phyloP scores from a whole-genome alignment of 371 early-diverging fungal genomes.

The Gilbertella persicaria region DNA sequence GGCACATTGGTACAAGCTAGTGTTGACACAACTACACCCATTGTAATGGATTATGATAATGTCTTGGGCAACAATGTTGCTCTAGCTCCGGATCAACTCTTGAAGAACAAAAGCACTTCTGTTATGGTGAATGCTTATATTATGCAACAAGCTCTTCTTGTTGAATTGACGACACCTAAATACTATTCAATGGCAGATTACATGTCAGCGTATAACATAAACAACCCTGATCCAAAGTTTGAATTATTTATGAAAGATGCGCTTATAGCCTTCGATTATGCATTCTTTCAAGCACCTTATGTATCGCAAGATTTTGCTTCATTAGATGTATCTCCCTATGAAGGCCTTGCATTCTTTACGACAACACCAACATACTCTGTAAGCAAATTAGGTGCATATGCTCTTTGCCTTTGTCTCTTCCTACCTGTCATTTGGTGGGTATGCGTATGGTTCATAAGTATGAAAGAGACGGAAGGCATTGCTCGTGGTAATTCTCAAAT shows the following conservation, averaged over 20 bases:
- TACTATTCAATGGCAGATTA: constrained; percentile 5
- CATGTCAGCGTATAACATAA: not conserved
- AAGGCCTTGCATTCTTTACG: not conserved
- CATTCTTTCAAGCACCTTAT: constrained; percentile 11
- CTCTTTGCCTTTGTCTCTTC: constrained; percentile 5
- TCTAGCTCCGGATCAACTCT: not conserved
- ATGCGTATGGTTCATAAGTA: constrained; percentile 6
- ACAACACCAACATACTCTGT: not conserved
- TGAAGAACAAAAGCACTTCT: not conserved
- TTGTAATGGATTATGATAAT: constrained; percentile 15
- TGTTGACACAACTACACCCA: constrained; percentile 6
- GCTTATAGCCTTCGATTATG: constrained; percentile 2
- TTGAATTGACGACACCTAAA: constrained; percentile 7
- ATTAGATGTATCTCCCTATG: not conserved
- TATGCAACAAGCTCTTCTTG: constrained; percentile 18
- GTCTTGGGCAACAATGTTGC: constrained; percentile 18
- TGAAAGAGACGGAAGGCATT: constrained; percentile 7
- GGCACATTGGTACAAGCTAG: not conserved
- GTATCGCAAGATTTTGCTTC: not conserved
- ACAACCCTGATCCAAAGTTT: not conserved
- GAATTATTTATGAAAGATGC: constrained; percentile 4
- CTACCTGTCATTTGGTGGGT: constrained; percentile 15
- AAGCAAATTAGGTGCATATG: not conserved
- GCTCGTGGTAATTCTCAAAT: constrained; percentile 22
- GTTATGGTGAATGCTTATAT: constrained; percentile 21